Conservation (phyloP, 768 basidiomycete species). For the Leccinum arenicola region DNA sequence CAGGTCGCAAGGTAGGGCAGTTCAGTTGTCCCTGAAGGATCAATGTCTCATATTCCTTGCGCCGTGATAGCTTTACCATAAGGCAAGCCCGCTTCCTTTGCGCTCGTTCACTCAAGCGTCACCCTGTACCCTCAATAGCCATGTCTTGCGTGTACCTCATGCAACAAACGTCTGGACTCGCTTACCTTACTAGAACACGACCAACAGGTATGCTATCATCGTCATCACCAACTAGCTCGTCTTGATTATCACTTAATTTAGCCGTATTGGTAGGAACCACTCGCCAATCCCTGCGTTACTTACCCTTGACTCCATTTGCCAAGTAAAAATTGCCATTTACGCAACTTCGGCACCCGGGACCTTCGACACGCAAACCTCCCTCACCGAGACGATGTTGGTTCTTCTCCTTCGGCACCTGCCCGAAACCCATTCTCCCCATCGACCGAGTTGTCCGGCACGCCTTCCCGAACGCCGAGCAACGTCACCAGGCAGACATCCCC, state of each 20-base stretch:
- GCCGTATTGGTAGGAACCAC: conserved; percentile 43
- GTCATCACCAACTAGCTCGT: background rate
- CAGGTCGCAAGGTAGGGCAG: conserved; percentile 74
- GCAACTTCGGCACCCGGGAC: conserved; percentile 74
- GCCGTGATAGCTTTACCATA: conserved; percentile 66
- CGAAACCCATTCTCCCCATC: conserved; percentile 20
- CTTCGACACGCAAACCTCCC: conserved; percentile 72
- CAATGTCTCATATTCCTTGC: background rate
- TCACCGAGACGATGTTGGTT: conserved; percentile 38
- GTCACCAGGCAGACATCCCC: conserved; percentile 27
- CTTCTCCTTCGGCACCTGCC: conserved; percentile 33
- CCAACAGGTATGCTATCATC: conserved; percentile 53
- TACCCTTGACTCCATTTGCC: background rate
- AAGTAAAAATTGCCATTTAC: conserved; percentile 82
- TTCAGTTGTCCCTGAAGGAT: conserved; percentile 3
- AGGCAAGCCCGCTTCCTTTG: conserved; percentile 38
- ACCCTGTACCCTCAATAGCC: conserved; percentile 41
- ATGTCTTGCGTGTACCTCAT: conserved; percentile 75
- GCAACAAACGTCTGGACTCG: conserved; percentile 78
- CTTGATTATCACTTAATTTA: conserved; percentile 13
- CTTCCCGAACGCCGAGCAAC: conserved; percentile 17
- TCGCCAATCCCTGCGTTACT: background rate
- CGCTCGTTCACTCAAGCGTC: conserved; percentile 4
- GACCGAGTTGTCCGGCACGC: conserved; percentile 8
- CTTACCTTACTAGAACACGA: conserved; percentile 79